Evolutionary conservation across 2,329 filamentous ascomycete species (phyloP), one percentile per base, ranked within the genome.

Genomic region (Calonectria pseudoturangicola): DNA sequence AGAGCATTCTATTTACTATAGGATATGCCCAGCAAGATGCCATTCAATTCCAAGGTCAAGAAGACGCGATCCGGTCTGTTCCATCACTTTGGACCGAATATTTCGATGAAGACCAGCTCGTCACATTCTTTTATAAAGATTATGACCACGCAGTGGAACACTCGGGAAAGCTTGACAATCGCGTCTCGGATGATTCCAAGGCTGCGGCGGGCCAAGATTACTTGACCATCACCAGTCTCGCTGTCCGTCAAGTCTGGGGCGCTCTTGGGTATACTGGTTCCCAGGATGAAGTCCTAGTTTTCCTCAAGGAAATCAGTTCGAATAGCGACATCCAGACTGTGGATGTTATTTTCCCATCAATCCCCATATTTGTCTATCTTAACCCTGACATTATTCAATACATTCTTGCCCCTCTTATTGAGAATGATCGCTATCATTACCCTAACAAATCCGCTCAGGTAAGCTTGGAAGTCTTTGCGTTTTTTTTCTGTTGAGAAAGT

Each of bases 261-360:
- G 94, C 91, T 0, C 92, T 94, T 2, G 92, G 92, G 74, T 94
- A 95, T 80, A 90, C 92, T 15, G 91, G 94, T 66, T 93, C 93
- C 18, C 85, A 90, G 4, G 87, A 92, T 1, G 89, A 93, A 70
- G 93, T 93, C 0, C 89, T 96, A 66, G 84, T 98, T 16, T 98
- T 98, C 85, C 85, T 97, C 69, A 98, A 98, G 82, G 95, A 98
- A 82, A 97, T 98, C 79, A 95, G 93, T 73, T 96, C 94, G 3
- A 93, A 97, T 81, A 95, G 95, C 47, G 96, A 98, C 78, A 92
- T 92, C 75, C 94, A 97, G 82, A 98, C 95, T 0, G 94, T 97
- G 21, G 94, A 97, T 83, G 94, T 97, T 75, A 96, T 97, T 77
- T 97, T 95, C 85, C 95, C 95, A 0, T 90, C 94, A 0, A 94